These are phyloP conservation scores for Termitomyces sp. DNA, from an alignment of 768 basidiomycete genomes.

Conservation along the genomic window DNA sequence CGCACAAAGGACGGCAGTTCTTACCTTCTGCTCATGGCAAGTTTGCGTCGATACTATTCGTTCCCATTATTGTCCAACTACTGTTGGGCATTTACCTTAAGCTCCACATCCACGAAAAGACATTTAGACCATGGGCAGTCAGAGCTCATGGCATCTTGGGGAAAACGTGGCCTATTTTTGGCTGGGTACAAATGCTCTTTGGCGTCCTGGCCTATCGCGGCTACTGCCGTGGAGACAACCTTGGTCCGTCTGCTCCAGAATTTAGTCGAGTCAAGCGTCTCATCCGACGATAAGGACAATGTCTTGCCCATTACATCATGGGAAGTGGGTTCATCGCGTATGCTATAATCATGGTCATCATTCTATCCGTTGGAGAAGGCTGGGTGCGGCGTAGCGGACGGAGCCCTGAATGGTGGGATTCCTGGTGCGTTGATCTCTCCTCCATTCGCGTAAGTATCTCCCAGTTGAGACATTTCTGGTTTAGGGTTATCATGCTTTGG, in stretches of 20 bases:
- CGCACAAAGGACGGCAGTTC: slow-evolving; percentile 80
- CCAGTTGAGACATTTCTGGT: neutral
- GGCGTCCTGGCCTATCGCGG: slow-evolving; percentile 70
- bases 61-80: slow-evolving; percentile 65
- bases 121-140: slow-evolving; percentile 68
- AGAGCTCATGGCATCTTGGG: slow-evolving; percentile 73
- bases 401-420: slow-evolving; percentile 86
- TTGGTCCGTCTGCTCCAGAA: slow-evolving; percentile 33
- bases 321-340: slow-evolving; percentile 91
- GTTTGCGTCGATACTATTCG: slow-evolving; percentile 60
- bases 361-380: slow-evolving; percentile 70
- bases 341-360: slow-evolving; percentile 72
- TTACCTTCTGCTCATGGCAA: slow-evolving; percentile 66
- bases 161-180: slow-evolving; percentile 77
- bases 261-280: neutral
- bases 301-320: slow-evolving; percentile 87
- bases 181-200: slow-evolving; percentile 88
- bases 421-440: slow-evolving; percentile 43
- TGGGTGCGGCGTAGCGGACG: slow-evolving; percentile 70
- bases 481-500: slow-evolving; percentile 48
- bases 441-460: neutral
- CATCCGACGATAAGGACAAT: slow-evolving; percentile 50
- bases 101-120: slow-evolving; percentile 80
- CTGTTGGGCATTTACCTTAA: slow-evolving; percentile 85
- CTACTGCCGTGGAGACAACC: slow-evolving; percentile 72